A percentile compares a stretch with the other conserved stretches of the same genome.
Conservation (phyloP, 495 filamentous ascomycete species). For the Aspergillus coremiiformis region DNA sequence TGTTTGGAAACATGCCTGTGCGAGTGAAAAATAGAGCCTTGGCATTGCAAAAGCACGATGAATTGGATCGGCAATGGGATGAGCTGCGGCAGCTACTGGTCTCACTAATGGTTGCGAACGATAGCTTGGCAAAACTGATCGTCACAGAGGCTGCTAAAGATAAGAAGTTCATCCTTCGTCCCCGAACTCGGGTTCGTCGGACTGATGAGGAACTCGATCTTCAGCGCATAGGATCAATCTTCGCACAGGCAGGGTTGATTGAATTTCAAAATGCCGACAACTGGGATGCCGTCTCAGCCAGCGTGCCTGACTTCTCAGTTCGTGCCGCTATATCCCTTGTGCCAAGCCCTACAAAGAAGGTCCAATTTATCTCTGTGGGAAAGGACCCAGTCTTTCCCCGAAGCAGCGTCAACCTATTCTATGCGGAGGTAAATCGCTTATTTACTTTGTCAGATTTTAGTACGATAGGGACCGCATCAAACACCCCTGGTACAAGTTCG, state of each 20-base stretch:
- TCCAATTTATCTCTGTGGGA: conserved; percentile 75
- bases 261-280: conserved; percentile 38
- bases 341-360: conserved; percentile 60
- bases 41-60: conserved; percentile 37
- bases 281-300: conserved; percentile 66
- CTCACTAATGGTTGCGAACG: conserved; percentile 57
- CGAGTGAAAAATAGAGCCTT: conserved; percentile 75
- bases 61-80: conserved; percentile 65
- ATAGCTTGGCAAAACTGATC: conserved; percentile 26
- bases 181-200: not conserved
- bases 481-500: not conserved
- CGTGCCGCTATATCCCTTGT: conserved; percentile 61
- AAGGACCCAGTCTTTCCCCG: conserved; percentile 49
- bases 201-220: conserved; percentile 18
- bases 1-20: conserved; percentile 95
- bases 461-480: conserved; percentile 34
- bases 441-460: conserved; percentile 79
- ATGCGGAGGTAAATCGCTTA: conserved; percentile 69
- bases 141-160: conserved; percentile 26
- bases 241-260: conserved; percentile 58
- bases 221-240: conserved; percentile 41
- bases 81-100: conserved; percentile 51
- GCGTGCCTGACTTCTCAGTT: conserved; percentile 50
- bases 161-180: conserved; percentile 27
- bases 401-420: conserved; percentile 56